Base-by-base conservation (phyloP, 1,284 basidiomycete genomes). In the Papiliotrema fonsecae region DNA sequence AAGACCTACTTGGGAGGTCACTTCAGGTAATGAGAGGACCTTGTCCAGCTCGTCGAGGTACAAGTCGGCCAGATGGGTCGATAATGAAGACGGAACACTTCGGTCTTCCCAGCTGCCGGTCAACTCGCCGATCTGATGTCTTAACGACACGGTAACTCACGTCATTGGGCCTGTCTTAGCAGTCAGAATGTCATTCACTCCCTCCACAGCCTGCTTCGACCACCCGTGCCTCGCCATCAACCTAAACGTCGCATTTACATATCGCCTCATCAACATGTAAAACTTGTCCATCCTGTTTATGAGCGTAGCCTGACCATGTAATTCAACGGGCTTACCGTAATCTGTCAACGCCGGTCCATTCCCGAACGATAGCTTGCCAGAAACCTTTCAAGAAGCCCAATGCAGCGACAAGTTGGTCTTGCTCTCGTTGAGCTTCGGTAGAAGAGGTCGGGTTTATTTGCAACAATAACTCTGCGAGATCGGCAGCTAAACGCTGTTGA, bases 331-430 rank as follows among this genome's bases (percentile, higher is more conserved):
- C 73, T 58, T 50, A 93, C 91, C 92, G 77, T 63, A 93, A 76
- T 46, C 88, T 79, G 67, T 98, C 94, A 48, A 98, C 85, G 1
- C 88, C 88, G 49, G 78, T 82, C 93, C 94, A 97, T 74, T 97
- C 93, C 26, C 88, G 77, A 1, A 90, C 85, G 9, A 85, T 86
- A 3, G 86, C 82, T 59, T 83, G 81, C 94, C 94, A 97, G 67
- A 97, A 98, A 0, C 87, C 89, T 30, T 80, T 78, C 41, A 97
- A 74, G 68, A 97, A 97, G 7, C 77, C 78, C 14, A 97, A 69
- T 0, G 89, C 82, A 2, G 82, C 79, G 49, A 64, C 47, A 41
- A 69, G 53, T 47, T 65, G 32, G 37, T 65, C 62, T 0, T 28
- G 50, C 2, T 56, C 47, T 9, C n/a, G 22, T n/a, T 51, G 45